A percentile compares a stretch with the other conserved stretches of the same genome.
Evolutionary conservation across 495 filamentous ascomycete genomes (phyloP).

Genomic region (Trichoderma orchidacearum): DNA sequence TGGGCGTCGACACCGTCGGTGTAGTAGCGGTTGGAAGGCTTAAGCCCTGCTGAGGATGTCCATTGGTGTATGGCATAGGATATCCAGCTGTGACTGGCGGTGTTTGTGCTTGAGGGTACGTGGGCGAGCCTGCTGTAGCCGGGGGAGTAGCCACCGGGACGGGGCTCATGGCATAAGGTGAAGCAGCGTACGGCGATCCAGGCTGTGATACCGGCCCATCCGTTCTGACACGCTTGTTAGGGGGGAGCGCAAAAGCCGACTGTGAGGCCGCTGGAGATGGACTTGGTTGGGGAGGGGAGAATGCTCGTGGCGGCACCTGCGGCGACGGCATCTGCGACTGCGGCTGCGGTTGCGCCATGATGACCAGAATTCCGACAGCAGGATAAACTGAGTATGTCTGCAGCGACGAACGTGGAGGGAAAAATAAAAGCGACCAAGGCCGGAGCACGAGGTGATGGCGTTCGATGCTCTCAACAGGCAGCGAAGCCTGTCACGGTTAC

Average conservation of each 20-base stretch:
- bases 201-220: slow-evolving; percentile 40
- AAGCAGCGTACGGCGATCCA: slow-evolving; percentile 24
- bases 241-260: slow-evolving; percentile 26
- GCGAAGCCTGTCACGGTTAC: slow-evolving; percentile 1
- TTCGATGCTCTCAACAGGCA: slow-evolving; percentile 3
- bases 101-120: slow-evolving; percentile 12
- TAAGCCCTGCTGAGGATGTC: background rate
- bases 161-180: slow-evolving; percentile 39
- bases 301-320: slow-evolving; percentile 17
- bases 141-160: slow-evolving; percentile 10
- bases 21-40: slow-evolving; percentile 1
- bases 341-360: slow-evolving; percentile 55
- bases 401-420: background rate
- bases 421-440: background rate
- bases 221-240: slow-evolving; percentile 52
- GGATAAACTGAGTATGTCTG: slow-evolving; percentile 47
- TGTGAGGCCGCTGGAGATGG: slow-evolving; percentile 5
- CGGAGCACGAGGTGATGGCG: background rate
- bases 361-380: slow-evolving; percentile 33
- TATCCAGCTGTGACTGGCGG: slow-evolving; percentile 4
- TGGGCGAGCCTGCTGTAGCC: slow-evolving; percentile 16
- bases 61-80: slow-evolving; percentile 3
- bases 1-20: slow-evolving; percentile 4
- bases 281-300: slow-evolving; percentile 32
- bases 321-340: slow-evolving; percentile 15